A percentile compares a stretch with the other conserved stretches of the same genome.
phyloP scores from a whole-genome alignment of 1,139 yeast genomes.

The Nakaseomyces delphensis region DNA sequence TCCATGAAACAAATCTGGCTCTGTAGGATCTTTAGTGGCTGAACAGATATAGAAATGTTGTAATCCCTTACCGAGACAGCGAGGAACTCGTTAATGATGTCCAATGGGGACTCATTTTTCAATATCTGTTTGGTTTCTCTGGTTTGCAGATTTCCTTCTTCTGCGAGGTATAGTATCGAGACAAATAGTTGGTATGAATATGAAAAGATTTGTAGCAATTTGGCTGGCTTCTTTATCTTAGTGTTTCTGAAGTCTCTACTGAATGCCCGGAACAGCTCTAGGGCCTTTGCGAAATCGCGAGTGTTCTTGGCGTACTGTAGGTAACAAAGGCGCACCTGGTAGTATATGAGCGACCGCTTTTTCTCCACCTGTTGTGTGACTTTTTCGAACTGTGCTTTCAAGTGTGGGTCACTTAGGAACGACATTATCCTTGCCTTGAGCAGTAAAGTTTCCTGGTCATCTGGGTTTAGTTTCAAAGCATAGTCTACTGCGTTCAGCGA shows the following conservation, averaged over 20 bases:
- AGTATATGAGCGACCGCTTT: not conserved
- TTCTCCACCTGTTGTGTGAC: not conserved
- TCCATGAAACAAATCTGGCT: conserved; percentile 5
- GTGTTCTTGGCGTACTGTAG: conserved; percentile 2
- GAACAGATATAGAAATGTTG: not conserved
- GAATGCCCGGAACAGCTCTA: conserved; percentile 3
- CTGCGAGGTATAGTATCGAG: not conserved
- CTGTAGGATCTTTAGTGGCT: conserved; percentile 1
- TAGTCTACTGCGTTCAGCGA: conserved; percentile 4
- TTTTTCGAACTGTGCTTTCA: not conserved
- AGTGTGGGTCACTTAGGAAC: not conserved
- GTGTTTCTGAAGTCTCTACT: conserved; percentile 1
- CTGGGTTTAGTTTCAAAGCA: not conserved
- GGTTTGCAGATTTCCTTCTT: not conserved
- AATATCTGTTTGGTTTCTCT: not conserved
- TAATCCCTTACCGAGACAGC: not conserved
- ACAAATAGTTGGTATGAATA: conserved; percentile 3
- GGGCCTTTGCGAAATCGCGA: not conserved
- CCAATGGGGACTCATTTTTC: conserved; percentile 3
- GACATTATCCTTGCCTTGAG: conserved; percentile 6
- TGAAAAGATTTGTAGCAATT: conserved; percentile 3
- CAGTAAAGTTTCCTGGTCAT: conserved; percentile 2
- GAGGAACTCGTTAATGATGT: not conserved
- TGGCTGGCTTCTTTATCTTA: not conserved
- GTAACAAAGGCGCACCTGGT: conserved; percentile 2